phyloP scores from a whole-genome alignment of 129 eudicot genomes.

The Smallanthus sonchifolius region DNA sequence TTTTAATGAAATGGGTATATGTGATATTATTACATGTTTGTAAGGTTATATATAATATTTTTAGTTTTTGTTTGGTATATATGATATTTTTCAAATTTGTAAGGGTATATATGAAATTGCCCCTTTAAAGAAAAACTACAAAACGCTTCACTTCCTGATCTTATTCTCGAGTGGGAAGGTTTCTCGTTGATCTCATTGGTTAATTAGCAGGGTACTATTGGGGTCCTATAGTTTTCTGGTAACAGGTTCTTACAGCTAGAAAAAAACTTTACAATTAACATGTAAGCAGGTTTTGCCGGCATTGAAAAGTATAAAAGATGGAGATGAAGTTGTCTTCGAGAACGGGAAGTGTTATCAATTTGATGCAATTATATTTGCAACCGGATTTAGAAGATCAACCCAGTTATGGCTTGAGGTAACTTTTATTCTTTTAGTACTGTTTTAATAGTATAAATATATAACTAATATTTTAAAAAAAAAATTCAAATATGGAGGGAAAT shows the following conservation, averaged over 20 bases:
- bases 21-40: no score
- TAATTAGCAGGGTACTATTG: neutral
- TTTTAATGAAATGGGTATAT: no score
- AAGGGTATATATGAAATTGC: no score
- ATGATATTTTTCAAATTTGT: no score
- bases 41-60: no score
- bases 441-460: neutral
- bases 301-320: conserved; percentile 31
- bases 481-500: conserved; percentile 41
- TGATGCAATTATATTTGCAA: conserved; percentile 66
- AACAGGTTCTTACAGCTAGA: neutral
- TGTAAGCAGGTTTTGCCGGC: conserved; percentile 59
- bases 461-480: no score
- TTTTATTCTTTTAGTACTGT: neutral
- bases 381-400: conserved; percentile 67
- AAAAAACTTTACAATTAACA: neutral
- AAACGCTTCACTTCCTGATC: no score
- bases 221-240: no score
- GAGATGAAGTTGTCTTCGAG: conserved; percentile 38
- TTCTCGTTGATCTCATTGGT: no score
- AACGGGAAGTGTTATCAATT: conserved; percentile 46
- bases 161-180: no score
- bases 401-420: conserved; percentile 28
- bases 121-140: no score
- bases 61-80: no score